Evolutionary conservation across 768 basidiomycete genomes (phyloP).

Genomic region (Hygrocybe punicea): DNA sequence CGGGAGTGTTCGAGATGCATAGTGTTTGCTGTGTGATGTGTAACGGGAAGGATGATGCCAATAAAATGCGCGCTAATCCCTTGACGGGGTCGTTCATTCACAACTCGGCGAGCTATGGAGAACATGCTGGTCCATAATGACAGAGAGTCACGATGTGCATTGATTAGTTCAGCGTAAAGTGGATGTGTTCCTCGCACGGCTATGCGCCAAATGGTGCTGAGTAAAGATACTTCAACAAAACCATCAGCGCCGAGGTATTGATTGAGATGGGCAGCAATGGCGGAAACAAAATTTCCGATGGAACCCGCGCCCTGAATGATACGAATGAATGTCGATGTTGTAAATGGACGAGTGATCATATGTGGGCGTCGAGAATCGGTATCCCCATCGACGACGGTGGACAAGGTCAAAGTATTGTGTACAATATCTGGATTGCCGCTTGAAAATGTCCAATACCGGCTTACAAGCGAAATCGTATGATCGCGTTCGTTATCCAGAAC

Average conservation of each 20-base stretch:
- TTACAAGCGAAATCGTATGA: not conserved
- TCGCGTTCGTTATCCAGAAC: slow-evolving; percentile 2
- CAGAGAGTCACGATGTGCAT: slow-evolving; percentile 1
- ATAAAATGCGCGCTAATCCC: too few relatives aligned
- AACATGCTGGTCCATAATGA: slow-evolving; percentile 1
- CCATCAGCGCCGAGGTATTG: not conserved
- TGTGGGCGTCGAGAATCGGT: not conserved
- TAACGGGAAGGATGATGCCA: too few relatives aligned
- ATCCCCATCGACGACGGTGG: not conserved
- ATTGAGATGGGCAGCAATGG: not conserved
- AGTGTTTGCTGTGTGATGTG: too few relatives aligned
- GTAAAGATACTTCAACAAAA: not conserved
- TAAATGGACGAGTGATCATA: not conserved
- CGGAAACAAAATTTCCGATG: not conserved
- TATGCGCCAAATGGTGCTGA: not conserved
- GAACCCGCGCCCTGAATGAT: not conserved
- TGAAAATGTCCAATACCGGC: slow-evolving; percentile 2
- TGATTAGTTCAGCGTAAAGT: not conserved
- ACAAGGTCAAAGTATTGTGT: not conserved
- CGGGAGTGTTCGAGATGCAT: not conserved
- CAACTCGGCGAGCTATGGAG: not conserved
- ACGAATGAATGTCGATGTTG: not conserved
- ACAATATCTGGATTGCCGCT: not conserved
- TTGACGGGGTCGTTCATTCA: not conserved
- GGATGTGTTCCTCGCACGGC: not conserved